phyloP scores from a whole-genome alignment of 441 rosid species.

The Erodium chrysanthum region DNA sequence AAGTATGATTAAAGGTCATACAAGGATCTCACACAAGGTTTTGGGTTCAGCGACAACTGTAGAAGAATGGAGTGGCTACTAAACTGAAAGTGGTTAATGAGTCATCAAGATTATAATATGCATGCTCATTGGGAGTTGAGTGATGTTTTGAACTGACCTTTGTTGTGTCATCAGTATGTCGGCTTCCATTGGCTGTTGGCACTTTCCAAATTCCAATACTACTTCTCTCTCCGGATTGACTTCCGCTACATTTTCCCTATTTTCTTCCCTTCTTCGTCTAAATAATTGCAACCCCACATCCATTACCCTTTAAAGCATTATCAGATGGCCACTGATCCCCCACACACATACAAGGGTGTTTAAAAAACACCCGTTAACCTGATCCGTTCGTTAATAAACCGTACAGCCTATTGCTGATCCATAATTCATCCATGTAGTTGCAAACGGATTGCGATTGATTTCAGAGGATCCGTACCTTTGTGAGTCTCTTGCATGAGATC shows the following conservation, averaged over 20 bases:
- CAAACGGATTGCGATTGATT: no score
- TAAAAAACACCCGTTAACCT: no score
- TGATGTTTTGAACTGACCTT: conserved; percentile 34
- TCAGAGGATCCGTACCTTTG: no score
- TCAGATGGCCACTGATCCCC: no score
- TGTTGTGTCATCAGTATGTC: conserved; percentile 23
- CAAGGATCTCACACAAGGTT: background rate
- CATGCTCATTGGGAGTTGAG: conserved; percentile 11
- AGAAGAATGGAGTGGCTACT: background rate
- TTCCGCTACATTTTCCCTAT: background rate
- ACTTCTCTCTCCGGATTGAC: background rate
- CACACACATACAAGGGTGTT: no score
- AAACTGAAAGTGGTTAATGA: conserved; percentile 26
- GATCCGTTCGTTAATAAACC: no score
- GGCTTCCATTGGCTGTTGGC: conserved; percentile 16
- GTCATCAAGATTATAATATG: conserved; percentile 27
- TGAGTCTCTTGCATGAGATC: no score
- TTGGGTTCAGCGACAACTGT: conserved; percentile 1
- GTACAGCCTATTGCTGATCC: no score
- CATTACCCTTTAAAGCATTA: no score
- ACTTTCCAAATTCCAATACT: conserved; percentile 17
- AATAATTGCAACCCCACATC: no score
- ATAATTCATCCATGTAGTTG: no score
- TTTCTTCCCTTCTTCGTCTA: no score
- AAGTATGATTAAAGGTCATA: background rate